These are phyloP conservation scores for Melaleuca quinquenervia DNA, from an alignment of 345 rosid genomes.

Conservation along the genomic window DNA sequence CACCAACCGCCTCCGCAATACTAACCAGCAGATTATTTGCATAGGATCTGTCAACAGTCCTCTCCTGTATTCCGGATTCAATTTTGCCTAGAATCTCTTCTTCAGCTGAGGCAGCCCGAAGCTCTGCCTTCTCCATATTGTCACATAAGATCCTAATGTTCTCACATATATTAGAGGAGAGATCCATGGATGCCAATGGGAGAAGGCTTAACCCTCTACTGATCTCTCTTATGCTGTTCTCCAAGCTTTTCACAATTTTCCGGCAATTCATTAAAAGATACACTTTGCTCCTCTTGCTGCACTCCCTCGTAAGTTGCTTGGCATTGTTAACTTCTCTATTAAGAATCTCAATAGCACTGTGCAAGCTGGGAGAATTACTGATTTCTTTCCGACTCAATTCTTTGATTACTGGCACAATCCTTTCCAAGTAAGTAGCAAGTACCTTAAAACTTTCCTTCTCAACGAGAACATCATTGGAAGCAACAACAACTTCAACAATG, in stretches of 20 bases:
- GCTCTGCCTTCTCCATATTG: conserved; percentile 45
- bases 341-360: conserved; percentile 36
- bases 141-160: conserved; percentile 27
- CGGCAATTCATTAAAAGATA: conserved; percentile 57
- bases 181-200: conserved; percentile 44
- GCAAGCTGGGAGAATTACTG: conserved; percentile 28
- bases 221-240: conserved; percentile 28
- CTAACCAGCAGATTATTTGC: conserved; percentile 41
- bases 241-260: conserved; percentile 25
- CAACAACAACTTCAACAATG: conserved; percentile 22
- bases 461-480: conserved; percentile 30
- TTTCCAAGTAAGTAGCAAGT: conserved; percentile 35
- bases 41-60: conserved; percentile 48
- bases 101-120: conserved; percentile 43
- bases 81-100: conserved; percentile 55
- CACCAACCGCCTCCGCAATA: conserved; percentile 56
- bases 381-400: conserved; percentile 29
- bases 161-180: conserved; percentile 31
- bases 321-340: conserved; percentile 38
- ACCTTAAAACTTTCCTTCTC: conserved; percentile 45
- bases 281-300: conserved; percentile 45
- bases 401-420: conserved; percentile 38
- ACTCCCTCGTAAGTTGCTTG: conserved; percentile 29
- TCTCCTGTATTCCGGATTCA: conserved; percentile 59
- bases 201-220: conserved; percentile 44